Percentiles rank a stretch among this genome's conserved stretches.
Conservation (phyloP, 768 basidiomycete species). For the Boletus edulis region DNA sequence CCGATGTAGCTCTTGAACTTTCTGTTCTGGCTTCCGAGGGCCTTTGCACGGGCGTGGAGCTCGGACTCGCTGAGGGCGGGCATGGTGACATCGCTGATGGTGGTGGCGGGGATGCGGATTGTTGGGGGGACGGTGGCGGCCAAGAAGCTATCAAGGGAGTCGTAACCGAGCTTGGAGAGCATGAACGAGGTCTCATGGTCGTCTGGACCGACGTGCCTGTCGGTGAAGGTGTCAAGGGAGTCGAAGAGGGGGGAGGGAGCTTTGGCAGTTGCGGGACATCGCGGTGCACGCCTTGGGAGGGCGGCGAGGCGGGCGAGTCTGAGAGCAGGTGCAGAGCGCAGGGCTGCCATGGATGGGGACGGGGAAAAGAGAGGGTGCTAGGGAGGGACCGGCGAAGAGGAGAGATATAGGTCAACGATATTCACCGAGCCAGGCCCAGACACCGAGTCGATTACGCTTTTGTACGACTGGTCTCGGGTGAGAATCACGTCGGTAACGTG, state of each 20-base stretch:
- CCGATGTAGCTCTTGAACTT: slow-evolving; percentile 93
- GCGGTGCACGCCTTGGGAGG: slow-evolving; percentile 25
- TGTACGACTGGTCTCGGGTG: slow-evolving; percentile 13
- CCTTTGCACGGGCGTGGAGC: slow-evolving; percentile 69
- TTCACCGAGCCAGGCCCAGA: slow-evolving; percentile 40
- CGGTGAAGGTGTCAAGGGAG: slow-evolving; percentile 84
- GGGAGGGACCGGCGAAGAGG: slow-evolving; percentile 14
- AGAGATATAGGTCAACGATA: slow-evolving; percentile 25
- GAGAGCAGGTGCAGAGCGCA: slow-evolving; percentile 27
- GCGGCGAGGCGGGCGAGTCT: slow-evolving; percentile 17
- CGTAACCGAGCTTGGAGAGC: slow-evolving; percentile 82
- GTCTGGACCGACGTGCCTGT: slow-evolving; percentile 93
- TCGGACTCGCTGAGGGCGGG: slow-evolving; percentile 83
- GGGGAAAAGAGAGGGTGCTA: slow-evolving; percentile 13
- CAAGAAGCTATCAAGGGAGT: slow-evolving; percentile 87
- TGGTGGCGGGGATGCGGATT: slow-evolving; percentile 65
- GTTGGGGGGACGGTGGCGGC: slow-evolving; percentile 75
- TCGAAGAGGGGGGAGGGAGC: slow-evolving; percentile 67
- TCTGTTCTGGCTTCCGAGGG: slow-evolving; percentile 76
- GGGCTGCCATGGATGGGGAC: slow-evolving; percentile 27
- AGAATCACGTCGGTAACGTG: slow-evolving; percentile 9
- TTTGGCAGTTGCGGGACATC: slow-evolving; percentile 59
- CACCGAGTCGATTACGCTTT: slow-evolving; percentile 39
- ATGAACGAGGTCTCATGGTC: slow-evolving; percentile 75
- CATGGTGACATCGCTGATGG: slow-evolving; percentile 67